These are phyloP conservation scores for Phylloporus sp. DNA, from an alignment of 768 basidiomycete genomes.

Conservation along the genomic window DNA sequence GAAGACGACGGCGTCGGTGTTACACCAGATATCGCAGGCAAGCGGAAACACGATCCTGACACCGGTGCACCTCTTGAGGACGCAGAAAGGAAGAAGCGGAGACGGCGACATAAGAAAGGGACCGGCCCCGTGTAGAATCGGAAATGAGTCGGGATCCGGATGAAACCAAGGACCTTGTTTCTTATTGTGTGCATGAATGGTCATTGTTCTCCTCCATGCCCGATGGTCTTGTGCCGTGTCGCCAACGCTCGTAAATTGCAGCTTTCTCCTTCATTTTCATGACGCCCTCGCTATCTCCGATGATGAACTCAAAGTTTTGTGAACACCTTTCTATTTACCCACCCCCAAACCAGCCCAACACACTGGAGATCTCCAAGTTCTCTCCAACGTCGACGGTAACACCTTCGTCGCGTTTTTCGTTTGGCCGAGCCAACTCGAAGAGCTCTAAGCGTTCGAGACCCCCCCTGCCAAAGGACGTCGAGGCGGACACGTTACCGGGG, in stretches of 20 bases:
- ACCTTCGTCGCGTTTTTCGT: constrained; percentile 26
- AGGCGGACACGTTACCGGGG: constrained; percentile 18
- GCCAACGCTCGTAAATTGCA: constrained; percentile 10
- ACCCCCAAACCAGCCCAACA: constrained; percentile 7
- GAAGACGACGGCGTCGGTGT: constrained; percentile 1
- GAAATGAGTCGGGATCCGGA: constrained; percentile 2
- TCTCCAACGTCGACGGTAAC: constrained; percentile 40
- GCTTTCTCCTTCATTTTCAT: neutral
- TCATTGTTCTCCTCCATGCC: constrained; percentile 28
- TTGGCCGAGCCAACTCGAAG: constrained; percentile 16
- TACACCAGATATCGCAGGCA: neutral
- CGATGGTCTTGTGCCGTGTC: no score
- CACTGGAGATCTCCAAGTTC: constrained; percentile 36
- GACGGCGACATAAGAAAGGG: constrained; percentile 38
- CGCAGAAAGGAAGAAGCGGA: constrained; percentile 35
- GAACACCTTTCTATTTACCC: constrained; percentile 27
- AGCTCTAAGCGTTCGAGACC: neutral
- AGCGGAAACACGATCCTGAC: constrained; percentile 17
- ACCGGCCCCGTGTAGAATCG: constrained; percentile 7
- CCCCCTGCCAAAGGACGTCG: constrained; percentile 20
- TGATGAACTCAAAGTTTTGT: constrained; percentile 29
- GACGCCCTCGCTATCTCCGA: neutral
- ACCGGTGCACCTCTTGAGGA: constrained; percentile 10
- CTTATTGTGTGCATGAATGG: constrained; percentile 11
- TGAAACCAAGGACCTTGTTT: constrained; percentile 4